Base-by-base conservation (phyloP, 108 stramenopile species). In the Skeletonema potamos region DNA sequence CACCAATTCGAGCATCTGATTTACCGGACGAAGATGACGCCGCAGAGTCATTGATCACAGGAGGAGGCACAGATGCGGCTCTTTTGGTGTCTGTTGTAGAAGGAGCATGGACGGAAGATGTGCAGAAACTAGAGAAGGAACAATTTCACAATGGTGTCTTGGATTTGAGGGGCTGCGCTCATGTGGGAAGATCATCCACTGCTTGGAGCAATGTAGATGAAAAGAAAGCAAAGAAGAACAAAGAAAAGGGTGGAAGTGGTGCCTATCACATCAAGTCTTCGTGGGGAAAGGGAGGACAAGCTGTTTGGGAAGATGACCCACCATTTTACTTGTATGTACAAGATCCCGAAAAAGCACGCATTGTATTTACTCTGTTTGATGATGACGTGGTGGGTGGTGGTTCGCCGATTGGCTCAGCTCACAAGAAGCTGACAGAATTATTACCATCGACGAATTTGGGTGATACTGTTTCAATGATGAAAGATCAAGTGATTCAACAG, bases 301-400 rank as follows among this genome's bases (percentile, higher is more conserved):
- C 92, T 11, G 72, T 89, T 11, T 94, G 88, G 88, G 81, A 87
- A 18, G 87, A 80, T 13, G 83, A 83, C 55, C 84, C 88, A 51
- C 87, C 92, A 15, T 90, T 91, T 62, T 94, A 90, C 46, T 34
- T 94, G 13, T 94, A 94, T 58, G 80, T 94, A 2, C 90, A 91
- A 66, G 89, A 94, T 56, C 92, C 92, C 0, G 54, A 66, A 6
- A 72, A 66, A 10, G 88, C 82, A 4, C 76, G 82, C 24, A 51
- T 94, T 41, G 88, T 94, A 2, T 84, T 94, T 18, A 90, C 90
- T 4, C 41, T 94, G 1, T 79, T 87, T 62, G 92, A 94, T 68
- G 92, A 89, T 28, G 84, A 92, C 59, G 79, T 89, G 1, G 79
- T 90, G 30, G 89, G 89, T 3, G 81, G 72, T 4, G 87, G 84